Evolutionary conservation across 768 basidiomycete species (phyloP).

Genomic region (Hortiboletus flavorubellus): DNA sequence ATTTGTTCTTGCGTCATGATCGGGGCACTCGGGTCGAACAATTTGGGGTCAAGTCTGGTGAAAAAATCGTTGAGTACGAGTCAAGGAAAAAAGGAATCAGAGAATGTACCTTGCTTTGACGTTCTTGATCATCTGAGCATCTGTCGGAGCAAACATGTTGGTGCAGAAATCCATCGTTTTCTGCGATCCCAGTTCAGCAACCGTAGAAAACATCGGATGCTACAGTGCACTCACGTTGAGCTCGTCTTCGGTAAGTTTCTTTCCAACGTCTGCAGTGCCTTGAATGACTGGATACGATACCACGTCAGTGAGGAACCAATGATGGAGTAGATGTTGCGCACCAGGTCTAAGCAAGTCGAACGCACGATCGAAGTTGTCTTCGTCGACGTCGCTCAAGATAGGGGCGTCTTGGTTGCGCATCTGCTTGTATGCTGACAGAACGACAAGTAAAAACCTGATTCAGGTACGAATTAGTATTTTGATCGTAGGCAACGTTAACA

Average conservation of each 20-base stretch:
- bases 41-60: background rate
- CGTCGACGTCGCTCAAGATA: constrained; percentile 9
- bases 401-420: constrained; percentile 9
- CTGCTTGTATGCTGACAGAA: constrained; percentile 11
- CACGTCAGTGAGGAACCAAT: background rate
- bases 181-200: background rate
- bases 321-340: background rate
- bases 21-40: background rate
- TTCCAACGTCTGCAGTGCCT: constrained; percentile 5
- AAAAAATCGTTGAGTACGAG: background rate
- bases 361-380: constrained; percentile 14
- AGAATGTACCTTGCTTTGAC: background rate
- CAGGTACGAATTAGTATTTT: background rate
- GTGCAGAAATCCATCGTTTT: constrained; percentile 12
- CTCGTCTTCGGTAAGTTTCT: constrained; percentile 6
- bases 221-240: background rate
- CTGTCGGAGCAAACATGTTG: constrained; percentile 4
- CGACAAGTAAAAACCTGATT: constrained; percentile 8
- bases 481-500: too few relatives aligned
- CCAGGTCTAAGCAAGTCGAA: constrained; percentile 13
- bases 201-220: background rate
- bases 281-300: constrained; percentile 4
- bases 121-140: constrained; percentile 3
- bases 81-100: background rate
- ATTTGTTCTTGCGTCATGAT: constrained; percentile 1